phyloP scores from a whole-genome alignment of 257 asterid genomes.

The Solanum pinnatisectum region DNA sequence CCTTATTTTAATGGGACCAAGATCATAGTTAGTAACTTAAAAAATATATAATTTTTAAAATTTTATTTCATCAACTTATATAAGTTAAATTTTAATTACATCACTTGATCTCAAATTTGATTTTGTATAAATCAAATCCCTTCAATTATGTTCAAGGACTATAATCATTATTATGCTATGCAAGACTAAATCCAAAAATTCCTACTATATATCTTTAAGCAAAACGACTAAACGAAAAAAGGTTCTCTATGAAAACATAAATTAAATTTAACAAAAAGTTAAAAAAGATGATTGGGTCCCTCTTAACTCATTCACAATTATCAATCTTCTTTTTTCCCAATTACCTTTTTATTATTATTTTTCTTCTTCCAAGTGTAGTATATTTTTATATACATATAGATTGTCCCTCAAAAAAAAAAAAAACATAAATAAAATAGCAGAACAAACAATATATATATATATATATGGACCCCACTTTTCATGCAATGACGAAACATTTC shows the following conservation, averaged over 20 bases:
- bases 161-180: not conserved
- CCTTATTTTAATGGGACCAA: not conserved
- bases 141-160: not conserved
- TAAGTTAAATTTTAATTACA: not conserved
- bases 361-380: not conserved
- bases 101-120: not conserved
- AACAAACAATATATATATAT: not conserved
- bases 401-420: not conserved
- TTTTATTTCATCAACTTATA: not conserved
- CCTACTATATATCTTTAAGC: not conserved
- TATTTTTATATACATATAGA: not conserved
- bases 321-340: not conserved
- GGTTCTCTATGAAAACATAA: not conserved
- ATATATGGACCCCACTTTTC: constrained; percentile 27
- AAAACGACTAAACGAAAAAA: not conserved
- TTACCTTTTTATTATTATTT: not conserved
- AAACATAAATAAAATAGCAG: not conserved
- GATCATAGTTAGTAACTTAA: not conserved
- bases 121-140: not conserved
- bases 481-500: constrained; percentile 42
- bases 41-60: not conserved
- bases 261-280: not conserved
- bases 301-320: not conserved
- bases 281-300: not conserved
- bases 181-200: not conserved